Percentiles rank a stretch among this genome's conserved stretches.
Evolutionary conservation across 2,329 filamentous ascomycete species (phyloP).

Genomic region (Rutstroemia sydowiana): DNA sequence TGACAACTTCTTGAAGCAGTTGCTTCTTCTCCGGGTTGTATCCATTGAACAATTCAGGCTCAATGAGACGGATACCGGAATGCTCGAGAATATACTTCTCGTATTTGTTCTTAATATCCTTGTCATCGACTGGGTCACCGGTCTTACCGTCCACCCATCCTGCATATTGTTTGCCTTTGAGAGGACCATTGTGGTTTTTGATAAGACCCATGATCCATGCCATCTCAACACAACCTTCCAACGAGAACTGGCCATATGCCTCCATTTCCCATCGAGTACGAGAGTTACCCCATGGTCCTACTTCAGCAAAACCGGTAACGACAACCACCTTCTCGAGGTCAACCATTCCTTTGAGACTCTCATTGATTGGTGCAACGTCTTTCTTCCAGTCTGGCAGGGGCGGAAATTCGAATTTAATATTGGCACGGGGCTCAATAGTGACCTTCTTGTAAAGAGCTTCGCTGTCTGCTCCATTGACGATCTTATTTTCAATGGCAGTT

Average conservation of each 20-base stretch:
- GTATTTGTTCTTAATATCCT: conserved; percentile 95
- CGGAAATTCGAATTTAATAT: conserved; percentile 97
- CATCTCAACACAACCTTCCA: conserved; percentile 98
- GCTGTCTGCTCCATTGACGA: conserved; percentile 88
- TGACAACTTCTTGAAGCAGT: conserved; percentile 93
- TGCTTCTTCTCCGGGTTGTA: conserved; percentile 99
- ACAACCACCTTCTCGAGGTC: conserved; percentile 97
- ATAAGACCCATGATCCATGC: conserved; percentile 99
- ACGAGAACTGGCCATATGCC: conserved; percentile 88
- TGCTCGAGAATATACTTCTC: conserved; percentile 96
- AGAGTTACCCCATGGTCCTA: conserved; percentile 97
- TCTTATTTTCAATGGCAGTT: conserved; percentile 92
- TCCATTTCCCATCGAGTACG: conserved; percentile 99
- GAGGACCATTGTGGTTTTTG: conserved; percentile 92
- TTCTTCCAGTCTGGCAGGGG: conserved; percentile 82
- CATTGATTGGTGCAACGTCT: conserved; percentile 83
- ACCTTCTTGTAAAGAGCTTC: conserved; percentile 94
- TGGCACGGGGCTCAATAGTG: conserved; percentile 85
- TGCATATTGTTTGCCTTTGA: conserved; percentile 94
- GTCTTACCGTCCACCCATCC: conserved; percentile 96
- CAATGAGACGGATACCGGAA: conserved; percentile 93
- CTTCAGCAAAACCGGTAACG: conserved; percentile 91
- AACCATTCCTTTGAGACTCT: conserved; percentile 91
- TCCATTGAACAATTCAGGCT: conserved; percentile 91
- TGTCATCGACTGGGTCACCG: conserved; percentile 92